Base-by-base conservation (phyloP, 352 stramenopile species). In the Globisporangium apiculatum region DNA sequence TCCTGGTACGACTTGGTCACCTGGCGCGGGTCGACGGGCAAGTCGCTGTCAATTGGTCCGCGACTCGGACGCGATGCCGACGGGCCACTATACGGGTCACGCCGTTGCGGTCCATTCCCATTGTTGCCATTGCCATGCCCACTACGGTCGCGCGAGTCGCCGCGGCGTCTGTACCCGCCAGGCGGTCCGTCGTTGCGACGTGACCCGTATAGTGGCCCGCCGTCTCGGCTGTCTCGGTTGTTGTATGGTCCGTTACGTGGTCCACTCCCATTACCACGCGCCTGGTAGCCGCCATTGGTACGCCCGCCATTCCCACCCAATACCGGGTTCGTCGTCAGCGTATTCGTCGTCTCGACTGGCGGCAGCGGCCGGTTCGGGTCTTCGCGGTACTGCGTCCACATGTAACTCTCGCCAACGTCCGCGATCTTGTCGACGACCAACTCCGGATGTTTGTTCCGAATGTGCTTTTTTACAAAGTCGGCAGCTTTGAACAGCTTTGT, bases 401-500 rank as follows among this genome's bases (percentile, higher is more conserved):
- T 94, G 68, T 89, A 94, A 55, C 72, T 91, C 57, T 94, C 84
- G 11, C 82, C 84, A 3, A 90, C 79, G 48, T 88, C 73, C 5
- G 82, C 82, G 54, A 92, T 75, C 62, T 91, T 92, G 57, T 91
- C 81, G 17, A 92, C 81, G 35, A 83, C 79, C 7, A 93, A 66
- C 63, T 95, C 85, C 5, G 77, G 78, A 62, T 95, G 85, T 58
- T 92, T 91, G 72, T 95, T 95, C 18, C 79, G 79, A 58, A 93
- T 89, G 67, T 95, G 85, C 60, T 95, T 95, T 64, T 93, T 91
- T 12, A 95, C 81, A 61, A 93, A 95, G 52, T 92, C 81, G 43
- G 90, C 71, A 4, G 81, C 83, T 65, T 95, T 95, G 64, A 95
- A 95, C 7, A 95, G 66, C 61, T 95, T 95, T 3, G 79, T 89